Evolutionary conservation across 2,329 filamentous ascomycete genomes (phyloP), one percentile per base, ranked within the genome.

Genomic region (Ciborinia camelliae): DNA sequence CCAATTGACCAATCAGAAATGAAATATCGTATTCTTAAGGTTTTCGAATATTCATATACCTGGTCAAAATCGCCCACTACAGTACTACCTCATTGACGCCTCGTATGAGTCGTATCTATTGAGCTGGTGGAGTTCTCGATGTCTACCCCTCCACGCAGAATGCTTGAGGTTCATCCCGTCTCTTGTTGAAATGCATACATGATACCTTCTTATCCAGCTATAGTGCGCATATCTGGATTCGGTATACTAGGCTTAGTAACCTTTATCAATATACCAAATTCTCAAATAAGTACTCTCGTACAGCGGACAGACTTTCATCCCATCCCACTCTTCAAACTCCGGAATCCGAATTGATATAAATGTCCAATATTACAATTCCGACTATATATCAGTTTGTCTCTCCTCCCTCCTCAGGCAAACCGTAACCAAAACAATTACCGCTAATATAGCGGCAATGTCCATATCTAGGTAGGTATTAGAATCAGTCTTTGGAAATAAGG

Each of bases 131-230:
- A 52, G 30, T 12, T 26, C 52, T 39, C 52, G 35, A 54, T 28
- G 18, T 32, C 3, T 58, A 58, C 54, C 54, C 54, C 54, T 45
- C 54, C 26, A 30, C 26, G 3, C 15, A 15, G 18, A 43, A 57
- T 43, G 37, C 26, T 57, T 26, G 23, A 57, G 53, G 37, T 57
- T 57, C 37, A 57, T 57, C 53, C 53, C 39, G 39, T 47, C 54
- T 58, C 26, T 35, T 5, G 54, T 45, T 45, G 54, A 10, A 45
- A 6, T n/a, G 26, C 26, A 28, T 55, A 55, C 37, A 43, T 55
- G 53, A 57, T 57, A 57, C 53, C 53, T 57, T 57, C 54, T 58
- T 45, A 58, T 58, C 54, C 43, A 18, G 39, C 54, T 28, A 58
- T 47, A 45, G 39, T 58, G 32, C 54, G 28, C 26, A 32, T 43